phyloP scores from a whole-genome alignment of 768 basidiomycete genomes.

The Tulasnella sp. region DNA sequence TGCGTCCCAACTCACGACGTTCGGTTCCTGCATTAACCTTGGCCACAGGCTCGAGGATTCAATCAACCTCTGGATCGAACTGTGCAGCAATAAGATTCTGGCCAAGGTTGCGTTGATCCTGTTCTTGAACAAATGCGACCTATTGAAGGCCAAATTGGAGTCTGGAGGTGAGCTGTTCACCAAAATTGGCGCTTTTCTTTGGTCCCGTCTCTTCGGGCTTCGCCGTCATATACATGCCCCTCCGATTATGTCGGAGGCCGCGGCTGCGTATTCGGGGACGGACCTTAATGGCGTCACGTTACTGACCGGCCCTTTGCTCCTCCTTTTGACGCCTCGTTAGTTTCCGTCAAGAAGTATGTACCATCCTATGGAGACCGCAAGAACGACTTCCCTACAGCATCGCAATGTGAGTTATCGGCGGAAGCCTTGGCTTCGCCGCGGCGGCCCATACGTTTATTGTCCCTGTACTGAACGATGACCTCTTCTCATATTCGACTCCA shows the following conservation, averaged over 20 bases:
- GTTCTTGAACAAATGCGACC: conserved; percentile 73
- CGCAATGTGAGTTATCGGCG: conserved; percentile 24
- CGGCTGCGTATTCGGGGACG: background rate
- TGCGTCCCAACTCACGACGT: background rate
- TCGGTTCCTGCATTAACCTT: background rate
- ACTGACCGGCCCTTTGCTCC: background rate
- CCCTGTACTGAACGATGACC: background rate
- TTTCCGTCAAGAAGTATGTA: conserved; percentile 67
- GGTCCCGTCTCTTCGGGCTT: background rate
- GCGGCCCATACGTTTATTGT: background rate
- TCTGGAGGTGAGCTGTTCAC: conserved; percentile 48
- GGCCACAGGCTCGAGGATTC: conserved; percentile 65
- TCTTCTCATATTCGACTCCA: conserved; percentile 21
- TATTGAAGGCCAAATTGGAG: conserved; percentile 71
- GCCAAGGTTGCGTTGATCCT: conserved; percentile 65
- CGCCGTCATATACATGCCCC: conserved; percentile 9
- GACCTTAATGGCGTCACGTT: background rate
- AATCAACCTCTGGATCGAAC: conserved; percentile 71
- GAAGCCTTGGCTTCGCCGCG: background rate
- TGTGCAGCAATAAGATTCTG: conserved; percentile 76
- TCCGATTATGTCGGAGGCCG: conserved; percentile 3
- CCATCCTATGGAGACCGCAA: conserved; percentile 52
- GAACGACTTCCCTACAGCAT: conserved; percentile 24
- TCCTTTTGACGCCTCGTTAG: background rate
- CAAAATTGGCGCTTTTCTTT: background rate